Evolutionary conservation across 2,329 filamentous ascomycete genomes (phyloP).

Genomic region (Calonectria crousiana): DNA sequence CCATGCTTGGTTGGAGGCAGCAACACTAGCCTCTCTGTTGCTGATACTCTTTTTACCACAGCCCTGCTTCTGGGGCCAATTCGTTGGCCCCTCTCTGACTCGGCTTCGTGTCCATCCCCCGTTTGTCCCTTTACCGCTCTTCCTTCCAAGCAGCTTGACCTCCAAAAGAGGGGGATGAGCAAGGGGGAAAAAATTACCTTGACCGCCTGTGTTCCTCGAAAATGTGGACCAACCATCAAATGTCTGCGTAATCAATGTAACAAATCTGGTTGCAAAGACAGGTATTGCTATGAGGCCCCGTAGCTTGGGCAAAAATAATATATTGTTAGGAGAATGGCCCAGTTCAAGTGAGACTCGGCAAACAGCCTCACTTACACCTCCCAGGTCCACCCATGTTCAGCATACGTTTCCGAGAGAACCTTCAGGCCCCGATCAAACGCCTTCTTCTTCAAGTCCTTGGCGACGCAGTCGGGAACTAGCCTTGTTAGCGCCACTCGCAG

Average conservation of each 20-base stretch:
- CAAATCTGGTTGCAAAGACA: not conserved
- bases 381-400: constrained; percentile 35
- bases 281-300: not conserved
- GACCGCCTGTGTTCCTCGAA: constrained; percentile 31
- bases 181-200: not conserved
- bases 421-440: constrained; percentile 30
- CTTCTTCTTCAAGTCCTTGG: constrained; percentile 31
- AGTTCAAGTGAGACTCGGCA: not conserved
- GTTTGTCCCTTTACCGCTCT: not conserved
- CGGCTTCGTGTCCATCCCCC: not conserved
- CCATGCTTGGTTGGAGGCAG: not conserved
- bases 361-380: not conserved
- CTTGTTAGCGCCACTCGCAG: not conserved
- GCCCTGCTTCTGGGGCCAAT: not conserved
- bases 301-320: not conserved
- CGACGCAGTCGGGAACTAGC: constrained; percentile 35
- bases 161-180: not conserved
- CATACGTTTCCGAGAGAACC: constrained; percentile 33
- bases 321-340: not conserved
- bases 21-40: not conserved
- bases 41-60: not conserved
- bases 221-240: not conserved
- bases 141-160: not conserved
- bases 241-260: not conserved
- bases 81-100: not conserved